Base-by-base conservation (phyloP, 2,329 filamentous ascomycete species). In the Trichoderma arundinaceum region DNA sequence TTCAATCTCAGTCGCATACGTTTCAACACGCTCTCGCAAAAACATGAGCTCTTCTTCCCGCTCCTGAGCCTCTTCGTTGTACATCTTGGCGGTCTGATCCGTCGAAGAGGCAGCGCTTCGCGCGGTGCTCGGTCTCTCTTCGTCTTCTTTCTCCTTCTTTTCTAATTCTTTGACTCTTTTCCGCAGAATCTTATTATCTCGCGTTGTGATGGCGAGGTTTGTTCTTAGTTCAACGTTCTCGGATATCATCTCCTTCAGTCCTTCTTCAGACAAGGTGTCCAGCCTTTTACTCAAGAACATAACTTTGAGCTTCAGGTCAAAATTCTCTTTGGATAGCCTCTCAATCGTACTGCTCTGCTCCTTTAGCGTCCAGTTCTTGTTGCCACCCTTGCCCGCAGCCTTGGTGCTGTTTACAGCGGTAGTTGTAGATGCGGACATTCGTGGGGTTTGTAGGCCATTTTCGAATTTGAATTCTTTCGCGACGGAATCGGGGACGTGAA, bases 271-370 rank as follows among this genome's bases (percentile, higher is more conserved):
- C 48, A 96, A 86, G 74, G 94, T 95, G 77, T 96, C 93, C 19
- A 99, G 81, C 1, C 94, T 91, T 76, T 98, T 92, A 73, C 94
- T 96, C 56, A 99, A 85, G 74, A 97, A 99, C 83, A 97, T 96
- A 69, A 98, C 95, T 76, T 97, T 96, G 78, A 98, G 88, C 78
- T 98, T 97, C 64, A 98, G 81, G 75, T 97, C 94, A 75, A 98
- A 99, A 70, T 99, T 99, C 77, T 99, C 95, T 79, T 99, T 99
- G 67, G 92, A 96, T 2, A 98, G 84, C 66, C 94, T 89, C 77
- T 99, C 95, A 69, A 99, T 97, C 13, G 94, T 98, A 78, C 91
- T 96, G 75, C 94, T 97, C 78, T 99, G 95, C 78, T 99, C 95
- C 77, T 97, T 98, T 46, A 99, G 81, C 0, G 95, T 98, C 78